Evolutionary conservation across 2,329 filamentous ascomycete species (phyloP).

Genomic region (Diaporthe amygdali): DNA sequence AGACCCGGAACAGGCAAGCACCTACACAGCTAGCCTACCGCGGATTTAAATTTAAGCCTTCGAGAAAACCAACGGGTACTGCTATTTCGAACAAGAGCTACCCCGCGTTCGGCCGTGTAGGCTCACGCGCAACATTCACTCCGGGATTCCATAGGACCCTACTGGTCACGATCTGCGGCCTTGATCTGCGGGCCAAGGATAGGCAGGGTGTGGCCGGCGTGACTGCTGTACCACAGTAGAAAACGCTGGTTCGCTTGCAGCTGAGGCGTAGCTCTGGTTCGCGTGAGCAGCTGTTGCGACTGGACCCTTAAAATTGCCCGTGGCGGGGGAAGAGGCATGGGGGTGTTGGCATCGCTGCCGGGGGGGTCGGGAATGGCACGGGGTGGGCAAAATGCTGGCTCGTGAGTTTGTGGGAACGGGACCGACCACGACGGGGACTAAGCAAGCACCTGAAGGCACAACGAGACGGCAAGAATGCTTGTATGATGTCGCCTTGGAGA

Average conservation of each 20-base stretch:
- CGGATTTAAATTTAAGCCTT: background rate
- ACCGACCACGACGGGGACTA: too few relatives aligned
- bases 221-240: background rate
- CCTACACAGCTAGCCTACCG: too few relatives aligned
- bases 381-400: background rate
- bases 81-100: background rate
- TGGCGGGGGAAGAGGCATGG: background rate
- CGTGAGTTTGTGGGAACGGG: too few relatives aligned
- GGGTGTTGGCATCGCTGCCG: background rate
- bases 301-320: constrained; percentile 11
- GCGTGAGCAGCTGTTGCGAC: background rate
- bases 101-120: background rate
- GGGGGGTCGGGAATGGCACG: background rate
- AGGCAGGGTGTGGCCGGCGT: background rate
- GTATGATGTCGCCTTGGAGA: background rate
- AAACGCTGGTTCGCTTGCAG: background rate
- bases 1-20: too few relatives aligned
- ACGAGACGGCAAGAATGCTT: background rate
- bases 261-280: background rate
- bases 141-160: background rate
- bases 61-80: background rate
- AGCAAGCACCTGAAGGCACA: too few relatives aligned
- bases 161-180: constrained; percentile 11
- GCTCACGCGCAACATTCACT: background rate
- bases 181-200: constrained; percentile 9